A percentile compares a stretch with the other conserved stretches of the same genome.
Conservation (phyloP, 768 basidiomycete genomes). For the Hygrophorus pudorinus region DNA sequence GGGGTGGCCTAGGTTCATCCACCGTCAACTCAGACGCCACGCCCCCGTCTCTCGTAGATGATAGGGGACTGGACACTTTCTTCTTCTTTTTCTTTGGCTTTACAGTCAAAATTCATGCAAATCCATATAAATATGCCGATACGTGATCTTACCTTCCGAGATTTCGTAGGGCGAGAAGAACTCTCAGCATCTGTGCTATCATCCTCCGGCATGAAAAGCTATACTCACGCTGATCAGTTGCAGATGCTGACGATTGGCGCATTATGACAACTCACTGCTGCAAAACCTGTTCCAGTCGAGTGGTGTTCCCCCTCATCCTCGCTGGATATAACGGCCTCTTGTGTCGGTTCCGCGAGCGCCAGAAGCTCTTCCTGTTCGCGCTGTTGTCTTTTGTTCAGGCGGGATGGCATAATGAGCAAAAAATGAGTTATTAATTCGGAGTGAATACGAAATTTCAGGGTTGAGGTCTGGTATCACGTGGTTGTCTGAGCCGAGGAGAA, state of each 20-base stretch:
- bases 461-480: no score
- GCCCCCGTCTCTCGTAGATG: not conserved
- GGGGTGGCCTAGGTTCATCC: not conserved
- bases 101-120: not conserved
- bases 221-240: conserved; percentile 1
- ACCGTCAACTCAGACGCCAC: not conserved
- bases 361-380: conserved; percentile 75
- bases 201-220: conserved; percentile 33
- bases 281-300: conserved; percentile 25
- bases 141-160: conserved; percentile 25
- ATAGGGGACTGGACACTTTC: conserved; percentile 4
- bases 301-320: conserved; percentile 31
- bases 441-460: no score
- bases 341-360: conserved; percentile 31
- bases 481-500: no score
- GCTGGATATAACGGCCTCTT: conserved; percentile 19
- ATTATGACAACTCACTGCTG: conserved; percentile 27
- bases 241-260: conserved; percentile 4
- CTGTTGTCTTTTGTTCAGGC: conserved; percentile 80
- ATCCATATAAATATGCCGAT: not conserved
- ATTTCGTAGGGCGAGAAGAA: conserved; percentile 20
- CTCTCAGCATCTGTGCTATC: conserved; percentile 20
- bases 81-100: conserved; percentile 15
- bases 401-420: conserved; percentile 57
- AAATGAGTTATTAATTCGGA: no score